These are phyloP conservation scores for Mixia osmundae DNA, from an alignment of 1,284 basidiomycete species.

Conservation along the genomic window DNA sequence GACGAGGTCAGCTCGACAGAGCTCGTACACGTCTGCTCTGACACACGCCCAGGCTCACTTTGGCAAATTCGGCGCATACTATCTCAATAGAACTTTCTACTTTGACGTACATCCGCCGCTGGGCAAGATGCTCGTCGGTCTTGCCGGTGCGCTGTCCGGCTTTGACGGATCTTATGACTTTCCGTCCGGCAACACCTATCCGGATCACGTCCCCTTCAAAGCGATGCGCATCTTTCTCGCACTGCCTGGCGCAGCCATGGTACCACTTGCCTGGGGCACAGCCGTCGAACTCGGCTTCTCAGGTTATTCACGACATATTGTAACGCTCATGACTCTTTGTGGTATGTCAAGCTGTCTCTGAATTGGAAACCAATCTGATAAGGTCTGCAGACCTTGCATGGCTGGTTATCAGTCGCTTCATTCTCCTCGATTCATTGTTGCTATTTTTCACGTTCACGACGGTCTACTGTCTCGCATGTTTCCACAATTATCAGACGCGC, in stretches of 20 bases:
- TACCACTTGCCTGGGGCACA: slow-evolving; percentile 89
- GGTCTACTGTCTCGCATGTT: slow-evolving; percentile 81
- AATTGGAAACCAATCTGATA: not conserved
- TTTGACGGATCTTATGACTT: slow-evolving; percentile 86
- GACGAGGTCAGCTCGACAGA: slow-evolving; percentile 38
- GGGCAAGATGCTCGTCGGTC: slow-evolving; percentile 93
- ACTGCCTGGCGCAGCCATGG: slow-evolving; percentile 79
- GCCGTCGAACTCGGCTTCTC: slow-evolving; percentile 87
- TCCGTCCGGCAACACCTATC: slow-evolving; percentile 73
- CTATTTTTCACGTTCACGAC: slow-evolving; percentile 95
- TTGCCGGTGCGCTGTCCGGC: slow-evolving; percentile 70
- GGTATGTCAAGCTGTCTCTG: slow-evolving; percentile 27
- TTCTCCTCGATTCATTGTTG: slow-evolving; percentile 91
- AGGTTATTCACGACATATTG: slow-evolving; percentile 64
- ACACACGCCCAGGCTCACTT: slow-evolving; percentile 52
- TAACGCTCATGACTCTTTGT: slow-evolving; percentile 76
- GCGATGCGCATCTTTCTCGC: slow-evolving; percentile 90
- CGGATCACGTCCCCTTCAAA: slow-evolving; percentile 63
- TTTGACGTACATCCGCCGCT: slow-evolving; percentile 94
- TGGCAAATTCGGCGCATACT: slow-evolving; percentile 89
- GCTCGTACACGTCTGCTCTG: no score
- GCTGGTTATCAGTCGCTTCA: slow-evolving; percentile 89
- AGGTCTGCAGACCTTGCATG: slow-evolving; percentile 57
- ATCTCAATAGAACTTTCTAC: slow-evolving; percentile 86
- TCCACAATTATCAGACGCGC: slow-evolving; percentile 87